Conservation (phyloP, 352 stramenopile species). For the Albugo laibachii region DNA sequence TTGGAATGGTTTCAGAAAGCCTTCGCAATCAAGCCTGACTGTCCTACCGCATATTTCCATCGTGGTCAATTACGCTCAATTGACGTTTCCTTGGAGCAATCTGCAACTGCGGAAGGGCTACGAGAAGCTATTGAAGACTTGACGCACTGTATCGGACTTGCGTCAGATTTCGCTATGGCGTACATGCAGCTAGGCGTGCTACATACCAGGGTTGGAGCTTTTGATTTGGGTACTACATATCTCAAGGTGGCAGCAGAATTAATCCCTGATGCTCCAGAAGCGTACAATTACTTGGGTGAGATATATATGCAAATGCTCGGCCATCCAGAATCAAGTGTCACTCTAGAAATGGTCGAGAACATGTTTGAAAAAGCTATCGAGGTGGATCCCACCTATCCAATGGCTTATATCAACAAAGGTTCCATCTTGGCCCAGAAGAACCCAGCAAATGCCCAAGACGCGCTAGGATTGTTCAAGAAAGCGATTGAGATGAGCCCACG, state of each 20-base stretch:
- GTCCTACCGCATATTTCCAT: slow-evolving; percentile 64
- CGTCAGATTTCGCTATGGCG: slow-evolving; percentile 59
- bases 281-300: slow-evolving; percentile 76
- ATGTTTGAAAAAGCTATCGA: slow-evolving; percentile 71
- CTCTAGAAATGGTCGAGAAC: slow-evolving; percentile 34
- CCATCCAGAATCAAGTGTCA: slow-evolving; percentile 17
- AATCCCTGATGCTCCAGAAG: slow-evolving; percentile 51
- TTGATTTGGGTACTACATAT: slow-evolving; percentile 47
- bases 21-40: slow-evolving; percentile 34
- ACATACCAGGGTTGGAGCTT: slow-evolving; percentile 48
- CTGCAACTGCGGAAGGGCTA: slow-evolving; percentile 29
- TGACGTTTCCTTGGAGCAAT: slow-evolving; percentile 31
- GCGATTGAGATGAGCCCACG: slow-evolving; percentile 53
- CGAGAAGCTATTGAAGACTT: slow-evolving; percentile 34
- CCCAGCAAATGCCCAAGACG: slow-evolving; percentile 41
- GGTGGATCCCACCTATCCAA: slow-evolving; percentile 60
- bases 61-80: slow-evolving; percentile 66
- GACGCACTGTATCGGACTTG: slow-evolving; percentile 42
- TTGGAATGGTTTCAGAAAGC: slow-evolving; percentile 61
- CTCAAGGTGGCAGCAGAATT: slow-evolving; percentile 35
- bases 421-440: slow-evolving; percentile 62
- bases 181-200: slow-evolving; percentile 70
- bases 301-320: slow-evolving; percentile 68
- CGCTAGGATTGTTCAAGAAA: slow-evolving; percentile 53
- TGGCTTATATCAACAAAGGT: slow-evolving; percentile 76